phyloP scores from a whole-genome alignment of 192 early-diverging fungal genomes.

The Coemansia furcata region DNA sequence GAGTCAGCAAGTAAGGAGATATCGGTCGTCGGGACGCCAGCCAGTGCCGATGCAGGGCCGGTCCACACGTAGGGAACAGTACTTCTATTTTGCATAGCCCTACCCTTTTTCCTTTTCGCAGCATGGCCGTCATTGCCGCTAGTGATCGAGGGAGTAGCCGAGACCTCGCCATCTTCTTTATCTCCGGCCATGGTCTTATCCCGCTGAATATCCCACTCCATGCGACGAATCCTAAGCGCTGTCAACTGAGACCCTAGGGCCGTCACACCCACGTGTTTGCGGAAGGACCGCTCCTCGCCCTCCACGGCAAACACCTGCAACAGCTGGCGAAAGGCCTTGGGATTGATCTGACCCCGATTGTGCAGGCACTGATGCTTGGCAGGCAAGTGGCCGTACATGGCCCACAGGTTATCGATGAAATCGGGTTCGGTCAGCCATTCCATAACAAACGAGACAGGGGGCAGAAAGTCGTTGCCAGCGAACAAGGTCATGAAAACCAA shows the following conservation, averaged over 20 bases:
- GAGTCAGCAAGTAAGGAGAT: not conserved
- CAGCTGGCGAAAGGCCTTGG: constrained; percentile 40
- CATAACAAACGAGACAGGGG: constrained; percentile 56
- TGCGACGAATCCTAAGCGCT: constrained; percentile 19
- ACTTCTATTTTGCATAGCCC: not conserved
- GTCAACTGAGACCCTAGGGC: constrained; percentile 24
- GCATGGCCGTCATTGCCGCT: not conserved
- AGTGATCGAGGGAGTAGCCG: not conserved
- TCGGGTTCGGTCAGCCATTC: constrained; percentile 46
- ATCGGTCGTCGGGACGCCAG: not conserved
- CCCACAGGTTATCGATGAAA: constrained; percentile 56
- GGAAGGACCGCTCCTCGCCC: constrained; percentile 57
- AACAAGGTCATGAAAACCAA: constrained; percentile 91
- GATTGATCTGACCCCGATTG: constrained; percentile 54
- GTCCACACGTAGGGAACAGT: constrained; percentile 38
- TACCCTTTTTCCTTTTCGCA: not conserved
- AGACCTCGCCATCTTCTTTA: not conserved
- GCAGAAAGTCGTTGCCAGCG: constrained; percentile 95
- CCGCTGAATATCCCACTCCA: constrained; percentile 23
- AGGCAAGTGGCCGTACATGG: constrained; percentile 41
- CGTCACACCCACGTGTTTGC: constrained; percentile 24
- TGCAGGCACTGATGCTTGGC: constrained; percentile 54
- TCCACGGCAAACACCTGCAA: constrained; percentile 47
- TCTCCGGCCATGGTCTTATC: not conserved
- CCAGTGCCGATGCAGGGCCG: not conserved